Conservation (phyloP, 2,329 filamentous ascomycete species). For the Ophiostoma himal-ulmi region DNA sequence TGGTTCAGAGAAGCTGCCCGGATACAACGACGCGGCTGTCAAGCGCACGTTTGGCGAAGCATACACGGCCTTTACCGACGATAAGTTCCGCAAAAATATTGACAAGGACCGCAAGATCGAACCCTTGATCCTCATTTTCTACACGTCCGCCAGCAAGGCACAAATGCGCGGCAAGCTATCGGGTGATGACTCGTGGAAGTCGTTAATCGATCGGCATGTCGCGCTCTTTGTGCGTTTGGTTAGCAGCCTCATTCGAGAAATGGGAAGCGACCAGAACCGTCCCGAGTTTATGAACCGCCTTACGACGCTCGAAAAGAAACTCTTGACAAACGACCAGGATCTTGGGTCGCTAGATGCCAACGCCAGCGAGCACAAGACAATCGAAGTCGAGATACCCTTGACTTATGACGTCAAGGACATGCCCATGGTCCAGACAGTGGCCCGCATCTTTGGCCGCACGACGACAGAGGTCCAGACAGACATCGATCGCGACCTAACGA, state of each 20-base stretch:
- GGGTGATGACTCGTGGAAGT: conserved; percentile 83
- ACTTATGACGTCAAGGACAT: conserved; percentile 96
- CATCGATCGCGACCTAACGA: conserved; percentile 70
- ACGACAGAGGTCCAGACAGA: conserved; percentile 78
- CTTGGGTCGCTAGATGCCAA: conserved; percentile 56
- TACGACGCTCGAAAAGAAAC: conserved; percentile 80
- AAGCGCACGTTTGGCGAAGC: conserved; percentile 94
- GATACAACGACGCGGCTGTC: conserved; percentile 83
- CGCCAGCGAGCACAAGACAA: conserved; percentile 54
- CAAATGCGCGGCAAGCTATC: conserved; percentile 64
- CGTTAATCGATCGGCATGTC: conserved; percentile 87
- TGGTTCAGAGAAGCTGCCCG: conserved; percentile 75
- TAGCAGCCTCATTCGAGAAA: conserved; percentile 69
- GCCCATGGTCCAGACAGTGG: conserved; percentile 83
- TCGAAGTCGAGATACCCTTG: conserved; percentile 76
- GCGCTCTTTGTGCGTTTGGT: conserved; percentile 89
- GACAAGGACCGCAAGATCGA: conserved; percentile 92
- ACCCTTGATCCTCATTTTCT: conserved; percentile 91
- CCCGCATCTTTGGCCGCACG: conserved; percentile 75
- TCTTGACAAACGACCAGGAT: conserved; percentile 90
- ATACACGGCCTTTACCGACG: conserved; percentile 86
- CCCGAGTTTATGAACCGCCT: conserved; percentile 77
- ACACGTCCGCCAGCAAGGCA: conserved; percentile 87
- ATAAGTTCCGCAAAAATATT: conserved; percentile 80
- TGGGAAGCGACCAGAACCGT: conserved; percentile 78